These are phyloP conservation scores for Arthroderma sp. DNA, from an alignment of 2,329 filamentous ascomycete species.

Conservation along the genomic window DNA sequence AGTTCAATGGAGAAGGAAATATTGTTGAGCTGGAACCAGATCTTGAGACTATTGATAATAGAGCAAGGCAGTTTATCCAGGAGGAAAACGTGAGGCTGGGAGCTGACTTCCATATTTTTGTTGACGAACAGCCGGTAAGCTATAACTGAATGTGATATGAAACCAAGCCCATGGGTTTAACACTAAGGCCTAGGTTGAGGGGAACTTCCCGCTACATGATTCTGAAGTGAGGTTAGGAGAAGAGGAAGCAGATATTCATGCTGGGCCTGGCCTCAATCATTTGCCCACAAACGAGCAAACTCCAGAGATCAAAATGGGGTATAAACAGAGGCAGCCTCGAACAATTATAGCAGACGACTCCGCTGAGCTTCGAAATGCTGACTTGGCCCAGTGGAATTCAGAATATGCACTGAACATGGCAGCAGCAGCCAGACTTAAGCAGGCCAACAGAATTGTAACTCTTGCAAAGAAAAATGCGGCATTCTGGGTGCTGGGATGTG, in stretches of 20 bases:
- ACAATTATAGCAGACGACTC: slow-evolving; percentile 35
- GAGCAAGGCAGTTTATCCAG: too few species aligned
- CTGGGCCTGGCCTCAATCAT: slow-evolving; percentile 8
- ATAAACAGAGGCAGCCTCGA: slow-evolving; percentile 23
- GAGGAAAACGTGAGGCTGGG: too few species aligned
- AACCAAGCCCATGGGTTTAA: neutral
- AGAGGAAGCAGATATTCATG: slow-evolving; percentile 9
- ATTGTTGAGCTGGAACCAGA: slow-evolving; percentile 34
- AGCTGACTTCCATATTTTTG: too few species aligned
- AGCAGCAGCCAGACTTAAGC: slow-evolving; percentile 32
- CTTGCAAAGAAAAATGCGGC: slow-evolving; percentile 51
- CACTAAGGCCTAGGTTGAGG: slow-evolving; percentile 2
- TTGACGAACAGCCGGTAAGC: too few species aligned
- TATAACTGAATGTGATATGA: too few species aligned
- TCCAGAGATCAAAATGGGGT: slow-evolving; percentile 3
- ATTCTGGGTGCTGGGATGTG: slow-evolving; percentile 45
- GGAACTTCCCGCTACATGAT: slow-evolving; percentile 11
- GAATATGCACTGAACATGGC: slow-evolving; percentile 51
- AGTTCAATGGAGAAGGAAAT: slow-evolving; percentile 49
- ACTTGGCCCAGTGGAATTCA: slow-evolving; percentile 44
- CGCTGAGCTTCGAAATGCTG: slow-evolving; percentile 42
- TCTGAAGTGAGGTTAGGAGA: slow-evolving; percentile 11
- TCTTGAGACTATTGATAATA: neutral
- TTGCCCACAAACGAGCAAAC: neutral
- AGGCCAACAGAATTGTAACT: slow-evolving; percentile 25